Evolutionary conservation across 257 asterid genomes (phyloP).

Genomic region (Nicotiana tomentosiformis): DNA sequence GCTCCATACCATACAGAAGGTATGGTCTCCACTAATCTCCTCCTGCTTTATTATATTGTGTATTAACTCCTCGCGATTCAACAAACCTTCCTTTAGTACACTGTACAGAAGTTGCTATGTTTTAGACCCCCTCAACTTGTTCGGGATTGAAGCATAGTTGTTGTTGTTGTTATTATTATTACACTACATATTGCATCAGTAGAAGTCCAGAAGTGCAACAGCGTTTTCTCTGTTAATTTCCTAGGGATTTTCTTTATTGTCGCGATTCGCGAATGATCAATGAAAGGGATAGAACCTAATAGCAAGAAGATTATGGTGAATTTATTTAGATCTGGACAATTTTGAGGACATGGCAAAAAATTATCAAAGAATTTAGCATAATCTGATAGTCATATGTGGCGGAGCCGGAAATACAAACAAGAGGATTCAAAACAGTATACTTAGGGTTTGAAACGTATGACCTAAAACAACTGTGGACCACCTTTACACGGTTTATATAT

Average conservation of each 20-base stretch:
- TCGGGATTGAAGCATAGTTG: too few species aligned
- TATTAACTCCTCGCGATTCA: neutral
- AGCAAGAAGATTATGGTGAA: neutral
- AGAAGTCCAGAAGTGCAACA: neutral
- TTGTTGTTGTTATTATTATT: neutral
- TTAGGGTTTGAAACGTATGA: too few species aligned
- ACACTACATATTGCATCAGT: neutral
- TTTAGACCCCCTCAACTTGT: too few species aligned
- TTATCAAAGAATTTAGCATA: too few species aligned
- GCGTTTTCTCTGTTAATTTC: neutral
- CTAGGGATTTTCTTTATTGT: neutral
- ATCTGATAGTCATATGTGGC: neutral
- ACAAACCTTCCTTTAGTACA: neutral
- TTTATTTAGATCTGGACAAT: neutral
- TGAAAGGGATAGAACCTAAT: too few species aligned
- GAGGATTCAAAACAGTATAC: too few species aligned
- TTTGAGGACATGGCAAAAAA: neutral
- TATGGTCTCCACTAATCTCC: slow-evolving; percentile 3
- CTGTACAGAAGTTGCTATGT: too few species aligned
- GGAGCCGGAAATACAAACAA: too few species aligned
- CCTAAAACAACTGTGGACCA: too few species aligned
- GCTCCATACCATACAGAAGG: slow-evolving; percentile 73
- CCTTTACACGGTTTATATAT: too few species aligned
- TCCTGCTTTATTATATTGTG: too few species aligned
- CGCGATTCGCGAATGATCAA: neutral